phyloP scores from a whole-genome alignment of 83 land plant species.

The Picea abies region DNA sequence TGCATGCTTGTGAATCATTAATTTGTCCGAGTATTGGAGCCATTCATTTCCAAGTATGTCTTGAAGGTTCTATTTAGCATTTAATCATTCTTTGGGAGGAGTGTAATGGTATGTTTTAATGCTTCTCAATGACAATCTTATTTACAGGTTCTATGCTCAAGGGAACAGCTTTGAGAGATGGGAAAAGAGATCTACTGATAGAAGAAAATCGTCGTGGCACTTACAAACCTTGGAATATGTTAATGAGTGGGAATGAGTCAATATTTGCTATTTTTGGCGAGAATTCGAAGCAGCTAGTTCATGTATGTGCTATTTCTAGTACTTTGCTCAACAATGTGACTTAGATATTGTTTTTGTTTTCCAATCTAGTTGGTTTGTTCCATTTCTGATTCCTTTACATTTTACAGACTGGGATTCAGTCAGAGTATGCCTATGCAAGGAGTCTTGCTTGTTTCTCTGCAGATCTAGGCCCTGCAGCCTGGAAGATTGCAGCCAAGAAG shows the following conservation, averaged over 20 bases:
- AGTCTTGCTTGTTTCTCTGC: constrained; percentile 82
- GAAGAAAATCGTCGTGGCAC: constrained; percentile 43
- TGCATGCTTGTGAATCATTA: neutral
- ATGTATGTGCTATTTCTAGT: constrained; percentile 23
- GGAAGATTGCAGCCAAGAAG: constrained; percentile 66
- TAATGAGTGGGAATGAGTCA: constrained; percentile 14
- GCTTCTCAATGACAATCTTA: neutral
- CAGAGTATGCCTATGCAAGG: constrained; percentile 70
- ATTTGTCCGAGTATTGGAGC: neutral
- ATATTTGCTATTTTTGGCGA: constrained; percentile 6
- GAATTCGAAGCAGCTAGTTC: constrained; percentile 25
- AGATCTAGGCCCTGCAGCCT: constrained; percentile 70
- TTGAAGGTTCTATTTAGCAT: neutral
- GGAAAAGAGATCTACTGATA: constrained; percentile 14
- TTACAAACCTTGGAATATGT: constrained; percentile 19
- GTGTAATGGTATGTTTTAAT: neutral
- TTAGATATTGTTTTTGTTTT: constrained; percentile 4
- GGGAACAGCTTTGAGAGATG: constrained; percentile 27
- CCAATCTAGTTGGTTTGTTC: neutral
- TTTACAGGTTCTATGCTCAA: constrained; percentile 24
- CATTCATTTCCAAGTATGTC: neutral
- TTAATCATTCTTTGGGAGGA: neutral
- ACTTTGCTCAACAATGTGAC: neutral
- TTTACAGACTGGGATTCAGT: constrained; percentile 63
- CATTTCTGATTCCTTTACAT: constrained; percentile 1